Base-by-base conservation (phyloP, 225 moss, liverwort and hornwort species). In the Pseudoscleropodium purum region DNA sequence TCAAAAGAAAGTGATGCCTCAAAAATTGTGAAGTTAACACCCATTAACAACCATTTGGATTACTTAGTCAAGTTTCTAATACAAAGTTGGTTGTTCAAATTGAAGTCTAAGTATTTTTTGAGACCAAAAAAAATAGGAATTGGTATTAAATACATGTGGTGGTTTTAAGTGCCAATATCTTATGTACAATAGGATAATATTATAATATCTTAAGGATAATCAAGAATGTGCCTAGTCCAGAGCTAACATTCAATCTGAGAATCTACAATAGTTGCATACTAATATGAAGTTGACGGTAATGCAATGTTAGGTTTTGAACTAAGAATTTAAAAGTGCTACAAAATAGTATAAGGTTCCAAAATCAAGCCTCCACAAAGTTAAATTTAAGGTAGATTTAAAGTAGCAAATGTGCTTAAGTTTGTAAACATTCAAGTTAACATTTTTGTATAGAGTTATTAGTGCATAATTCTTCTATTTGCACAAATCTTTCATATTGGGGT, bases 181-280 rank as follows among this genome's bases (percentile, higher is more conserved):
- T 57, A 27, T 36, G 15, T 36, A 5, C 0, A 34, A 15, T 23
- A 36, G 9, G 4, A 15, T 23, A 19, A 0, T 1, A 0, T 1
- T 57, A 57, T n/a, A 27, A 27, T 11, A n/a, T 37, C 25, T n/a
- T 57, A 17, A 17, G 57, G 57, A 12, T 51, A 12, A 51, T 47
- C 7, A 51, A 2, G 24, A 16, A 57, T n/a, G 26, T 11, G 1
- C 26, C 18, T n/a, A 79, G 27, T 57, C 0, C 0, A 79, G 7
- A n/a, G 4, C 26, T 17, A n/a, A n/a, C 11, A 57, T 10, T 25
- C n/a, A n/a, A 26, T 2, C 1, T 26, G 0, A 79, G 7, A 79
- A 11, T 57, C 16, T 57, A 2, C 7, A 41, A 25, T 56, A 56
- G 15, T 16, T 78, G 16, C 10, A 78, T 78, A 30, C 1, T 36